Conservation (phyloP, 192 early-diverging fungal species). For the Haplosporangium gracile region DNA sequence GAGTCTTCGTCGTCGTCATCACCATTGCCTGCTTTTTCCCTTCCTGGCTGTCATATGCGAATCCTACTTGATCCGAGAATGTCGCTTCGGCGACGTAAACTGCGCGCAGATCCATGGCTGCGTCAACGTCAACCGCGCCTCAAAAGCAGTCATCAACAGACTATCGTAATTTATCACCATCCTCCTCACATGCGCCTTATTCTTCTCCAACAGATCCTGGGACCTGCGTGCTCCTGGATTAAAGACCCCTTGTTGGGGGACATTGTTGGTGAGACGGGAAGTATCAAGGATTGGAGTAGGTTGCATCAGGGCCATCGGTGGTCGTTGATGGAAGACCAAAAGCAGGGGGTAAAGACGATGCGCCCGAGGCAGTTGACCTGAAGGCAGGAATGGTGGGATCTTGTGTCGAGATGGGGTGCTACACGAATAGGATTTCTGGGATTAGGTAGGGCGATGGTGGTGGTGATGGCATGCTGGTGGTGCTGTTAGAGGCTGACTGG, state of each 20-base stretch:
- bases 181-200: background rate
- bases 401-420: background rate
- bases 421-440: background rate
- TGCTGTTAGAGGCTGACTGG: too few relatives aligned
- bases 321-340: background rate
- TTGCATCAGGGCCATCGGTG: background rate
- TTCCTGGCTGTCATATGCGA: too few relatives aligned
- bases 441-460: background rate
- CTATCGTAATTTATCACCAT: background rate
- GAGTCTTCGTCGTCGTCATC: too few relatives aligned
- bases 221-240: background rate
- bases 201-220: background rate
- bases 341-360: background rate
- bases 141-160: background rate
- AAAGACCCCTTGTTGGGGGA: background rate
- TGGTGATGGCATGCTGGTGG: background rate
- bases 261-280: background rate
- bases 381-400: background rate
- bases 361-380: background rate
- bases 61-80: too few relatives aligned
- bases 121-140: background rate
- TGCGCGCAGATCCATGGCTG: background rate
- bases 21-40: too few relatives aligned
- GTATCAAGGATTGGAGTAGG: background rate
- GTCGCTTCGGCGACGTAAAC: background rate